These are phyloP conservation scores for Aspergillus spinulosporus DNA, from an alignment of 2,329 filamentous ascomycete genomes.

Conservation along the genomic window DNA sequence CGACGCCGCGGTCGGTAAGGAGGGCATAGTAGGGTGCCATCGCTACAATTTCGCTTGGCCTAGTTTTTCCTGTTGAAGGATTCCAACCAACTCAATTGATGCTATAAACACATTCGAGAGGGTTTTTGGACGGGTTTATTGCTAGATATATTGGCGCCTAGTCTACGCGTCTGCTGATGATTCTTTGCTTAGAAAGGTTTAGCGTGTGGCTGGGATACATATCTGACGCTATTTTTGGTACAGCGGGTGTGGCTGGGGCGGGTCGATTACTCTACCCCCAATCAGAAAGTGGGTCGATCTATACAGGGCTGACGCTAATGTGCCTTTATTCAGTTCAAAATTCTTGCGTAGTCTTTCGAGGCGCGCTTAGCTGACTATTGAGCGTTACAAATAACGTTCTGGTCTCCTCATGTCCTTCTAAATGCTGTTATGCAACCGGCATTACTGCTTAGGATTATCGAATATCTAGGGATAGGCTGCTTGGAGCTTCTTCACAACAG, in stretches of 20 bases:
- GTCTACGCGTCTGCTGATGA: conserved; percentile 25
- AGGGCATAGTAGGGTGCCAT: conserved; percentile 33
- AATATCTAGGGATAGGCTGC: too few species aligned
- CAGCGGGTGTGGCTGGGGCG: conserved; percentile 13
- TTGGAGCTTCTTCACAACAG: too few species aligned
- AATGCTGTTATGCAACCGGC: too few species aligned
- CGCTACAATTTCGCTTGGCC: background rate
- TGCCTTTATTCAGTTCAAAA: background rate
- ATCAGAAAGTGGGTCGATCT: background rate
- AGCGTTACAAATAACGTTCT: background rate
- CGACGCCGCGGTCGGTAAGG: conserved; percentile 23
- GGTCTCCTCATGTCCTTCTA: too few species aligned
- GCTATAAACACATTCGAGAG: background rate
- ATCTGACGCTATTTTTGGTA: conserved; percentile 23
- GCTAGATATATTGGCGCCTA: conserved; percentile 14
- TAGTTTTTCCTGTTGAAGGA: background rate
- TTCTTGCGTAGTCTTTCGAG: background rate
- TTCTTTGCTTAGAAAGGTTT: conserved; percentile 16
- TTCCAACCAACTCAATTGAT: background rate
- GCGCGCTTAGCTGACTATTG: too few species aligned
- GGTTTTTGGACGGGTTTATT: background rate
- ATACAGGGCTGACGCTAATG: conserved; percentile 9
- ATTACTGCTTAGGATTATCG: too few species aligned
- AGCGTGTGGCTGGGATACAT: conserved; percentile 21
- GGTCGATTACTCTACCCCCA: background rate